Base-by-base conservation (phyloP, 2,329 filamentous ascomycete species). In the Xylariaceae sp. region DNA sequence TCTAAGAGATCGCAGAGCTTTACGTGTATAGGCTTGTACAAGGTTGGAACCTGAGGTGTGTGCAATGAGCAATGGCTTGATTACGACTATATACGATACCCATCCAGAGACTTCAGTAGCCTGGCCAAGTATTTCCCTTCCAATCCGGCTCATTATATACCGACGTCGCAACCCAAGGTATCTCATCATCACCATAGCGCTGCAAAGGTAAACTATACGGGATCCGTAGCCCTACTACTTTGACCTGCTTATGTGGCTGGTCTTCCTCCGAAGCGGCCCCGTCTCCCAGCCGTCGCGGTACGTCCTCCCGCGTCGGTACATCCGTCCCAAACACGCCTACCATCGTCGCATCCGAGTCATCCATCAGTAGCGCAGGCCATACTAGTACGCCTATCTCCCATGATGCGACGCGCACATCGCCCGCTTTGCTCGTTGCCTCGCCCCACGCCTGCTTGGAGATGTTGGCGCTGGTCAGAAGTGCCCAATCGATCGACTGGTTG, bases 361-460 rank as follows among this genome's bases (percentile, higher is more conserved):
- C 62, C 8, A 65, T 63, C 22, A 77, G 69, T 15, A 83, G 57
- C 7, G 64, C 78, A 0, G 89, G 89, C 87, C 89, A 94, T 0
- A 95, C 74, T 35, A 95, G 59, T 1, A 95, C 87, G 0, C 89
- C 89, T 24, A 88, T 76, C 61, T 95, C 89, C 69, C 84, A 95
- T 22, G 87, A 93, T 43, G 84, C 81, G 19, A 95, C 79, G 28
- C 83, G 75, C 22, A 89, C 67, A 53, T 87, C 76, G 1, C 78
- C 79, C 0, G 71, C 67, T 3, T 68, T 61, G 46, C 75, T 79
- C 1, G 60, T 62, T 3, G 76, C 70, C 29, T 85, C 81, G 1
- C 89, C 89, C 90, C 89, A 95, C 0, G 89, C 89, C 63, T 95
- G 89, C 47, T 83, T 91, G 2, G 87, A 93, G 2, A 95, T 62